Evolutionary conservation across 2,329 filamentous ascomycete genomes (phyloP).

Genomic region (Chrysoporthe deuterocubensis): DNA sequence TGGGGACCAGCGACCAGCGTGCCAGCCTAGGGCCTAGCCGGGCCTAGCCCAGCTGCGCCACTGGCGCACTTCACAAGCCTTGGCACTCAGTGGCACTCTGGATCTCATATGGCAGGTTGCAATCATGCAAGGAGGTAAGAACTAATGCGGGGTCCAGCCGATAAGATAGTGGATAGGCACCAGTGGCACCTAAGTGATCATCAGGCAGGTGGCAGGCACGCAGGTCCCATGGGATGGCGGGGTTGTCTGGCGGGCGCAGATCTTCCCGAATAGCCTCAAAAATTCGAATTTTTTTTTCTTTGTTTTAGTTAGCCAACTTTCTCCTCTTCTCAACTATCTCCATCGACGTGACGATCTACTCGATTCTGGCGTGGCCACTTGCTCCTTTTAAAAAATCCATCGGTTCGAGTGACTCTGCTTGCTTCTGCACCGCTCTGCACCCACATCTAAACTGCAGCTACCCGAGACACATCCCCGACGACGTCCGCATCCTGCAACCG

Average conservation of each 20-base stretch:
- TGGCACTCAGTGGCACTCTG: background rate
- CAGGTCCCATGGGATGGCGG: background rate
- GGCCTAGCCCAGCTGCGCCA: background rate
- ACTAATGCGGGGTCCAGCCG: constrained; percentile 1
- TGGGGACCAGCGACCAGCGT: background rate
- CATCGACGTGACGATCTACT: background rate
- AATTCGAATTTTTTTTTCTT: background rate
- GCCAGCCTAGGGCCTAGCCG: background rate
- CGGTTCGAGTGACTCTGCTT: background rate
- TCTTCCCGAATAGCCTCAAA: constrained; percentile 17
- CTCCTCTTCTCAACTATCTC: background rate
- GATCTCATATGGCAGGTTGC: background rate
- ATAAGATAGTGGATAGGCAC: background rate
- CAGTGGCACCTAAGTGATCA: constrained; percentile 4
- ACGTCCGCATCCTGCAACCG: constrained; percentile 21
- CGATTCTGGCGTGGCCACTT: too few relatives aligned
- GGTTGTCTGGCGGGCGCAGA: constrained; percentile 5
- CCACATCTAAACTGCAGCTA: constrained; percentile 11
- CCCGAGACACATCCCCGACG: constrained; percentile 21
- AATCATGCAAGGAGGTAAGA: background rate
- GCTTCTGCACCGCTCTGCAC: constrained; percentile 1
- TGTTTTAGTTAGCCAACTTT: background rate
- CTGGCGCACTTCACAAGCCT: background rate
- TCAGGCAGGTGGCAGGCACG: background rate
- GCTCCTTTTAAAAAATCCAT: too few relatives aligned